A percentile compares a stretch with the other conserved stretches of the same genome.
Evolutionary conservation across 495 filamentous ascomycete species (phyloP).

Genomic region (Penicillium egyptiacum): DNA sequence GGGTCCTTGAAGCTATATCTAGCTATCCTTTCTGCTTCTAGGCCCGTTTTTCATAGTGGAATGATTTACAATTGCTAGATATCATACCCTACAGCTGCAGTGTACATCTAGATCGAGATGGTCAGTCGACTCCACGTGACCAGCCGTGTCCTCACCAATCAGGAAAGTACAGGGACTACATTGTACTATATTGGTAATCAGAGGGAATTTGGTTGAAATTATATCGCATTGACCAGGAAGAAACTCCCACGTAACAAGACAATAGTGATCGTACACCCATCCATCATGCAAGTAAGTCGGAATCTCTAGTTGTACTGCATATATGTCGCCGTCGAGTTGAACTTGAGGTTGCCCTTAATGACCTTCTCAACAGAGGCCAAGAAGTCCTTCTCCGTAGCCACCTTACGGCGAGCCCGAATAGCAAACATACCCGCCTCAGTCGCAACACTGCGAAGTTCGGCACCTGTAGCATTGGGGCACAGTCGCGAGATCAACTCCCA

Average conservation of each 20-base stretch:
- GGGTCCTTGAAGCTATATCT: background rate
- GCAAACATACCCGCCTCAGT: conserved; percentile 99
- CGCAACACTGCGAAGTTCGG: conserved; percentile 90
- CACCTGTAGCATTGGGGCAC: conserved; percentile 95
- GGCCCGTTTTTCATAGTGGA: background rate
- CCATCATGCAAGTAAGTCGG: conserved; percentile 24
- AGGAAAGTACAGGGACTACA: background rate
- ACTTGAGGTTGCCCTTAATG: conserved; percentile 98
- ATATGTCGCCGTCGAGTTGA: conserved; percentile 98
- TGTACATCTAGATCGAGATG: background rate
- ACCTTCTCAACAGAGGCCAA: conserved; percentile 97
- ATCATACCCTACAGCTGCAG: background rate
- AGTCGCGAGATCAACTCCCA: conserved; percentile 97
- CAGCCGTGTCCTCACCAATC: background rate
- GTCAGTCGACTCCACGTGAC: conserved; percentile 1
- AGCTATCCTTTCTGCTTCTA: background rate
- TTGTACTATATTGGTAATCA: background rate
- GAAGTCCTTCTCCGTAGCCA: conserved; percentile 99
- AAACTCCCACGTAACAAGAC: conserved; percentile 24
- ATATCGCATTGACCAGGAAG: conserved; percentile 23
- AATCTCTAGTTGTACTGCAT: conserved; percentile 92
- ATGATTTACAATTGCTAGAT: background rate
- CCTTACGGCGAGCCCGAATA: conserved; percentile 93
- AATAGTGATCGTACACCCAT: conserved; percentile 28
- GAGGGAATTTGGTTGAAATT: conserved; percentile 19